Evolutionary conservation across 495 filamentous ascomycete species (phyloP).

Genomic region (Acidomyces sp.): DNA sequence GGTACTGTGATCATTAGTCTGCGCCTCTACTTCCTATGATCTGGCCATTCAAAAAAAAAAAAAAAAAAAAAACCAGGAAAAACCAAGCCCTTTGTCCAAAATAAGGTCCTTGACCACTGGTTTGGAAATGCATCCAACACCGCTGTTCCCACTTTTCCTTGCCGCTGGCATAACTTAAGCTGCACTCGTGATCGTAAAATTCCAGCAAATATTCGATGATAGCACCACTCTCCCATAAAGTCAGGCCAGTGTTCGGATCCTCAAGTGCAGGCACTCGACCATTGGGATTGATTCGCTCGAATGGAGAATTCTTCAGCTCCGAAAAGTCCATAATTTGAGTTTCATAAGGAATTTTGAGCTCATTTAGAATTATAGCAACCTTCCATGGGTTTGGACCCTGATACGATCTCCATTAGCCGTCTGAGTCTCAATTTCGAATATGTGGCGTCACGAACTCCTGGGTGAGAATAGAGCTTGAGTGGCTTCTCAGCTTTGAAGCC

Average conservation of each 20-base stretch:
- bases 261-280: constrained; percentile 53
- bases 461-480: constrained; percentile 19
- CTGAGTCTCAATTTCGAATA: no score
- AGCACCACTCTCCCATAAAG: constrained; percentile 38
- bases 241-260: constrained; percentile 54
- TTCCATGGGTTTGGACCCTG: constrained; percentile 53
- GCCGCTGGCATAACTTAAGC: constrained; percentile 7
- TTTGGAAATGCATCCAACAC: constrained; percentile 35
- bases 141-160: constrained; percentile 14
- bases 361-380: constrained; percentile 47
- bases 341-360: constrained; percentile 48
- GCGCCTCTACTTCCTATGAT: no score
- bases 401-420: no score
- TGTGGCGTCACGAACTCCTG: constrained; percentile 11
- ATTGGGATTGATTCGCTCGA: constrained; percentile 53
- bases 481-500: constrained; percentile 11
- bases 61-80: constrained; percentile 12
- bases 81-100: constrained; percentile 37
- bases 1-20: constrained; percentile 20
- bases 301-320: constrained; percentile 43
- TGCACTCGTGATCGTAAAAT: constrained; percentile 14
- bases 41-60: no score
- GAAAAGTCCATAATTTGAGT: constrained; percentile 30
- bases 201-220: constrained; percentile 22
- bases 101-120: constrained; percentile 35